phyloP scores from a whole-genome alignment of 208 protist species.

The Leishmania martiniquensis region DNA sequence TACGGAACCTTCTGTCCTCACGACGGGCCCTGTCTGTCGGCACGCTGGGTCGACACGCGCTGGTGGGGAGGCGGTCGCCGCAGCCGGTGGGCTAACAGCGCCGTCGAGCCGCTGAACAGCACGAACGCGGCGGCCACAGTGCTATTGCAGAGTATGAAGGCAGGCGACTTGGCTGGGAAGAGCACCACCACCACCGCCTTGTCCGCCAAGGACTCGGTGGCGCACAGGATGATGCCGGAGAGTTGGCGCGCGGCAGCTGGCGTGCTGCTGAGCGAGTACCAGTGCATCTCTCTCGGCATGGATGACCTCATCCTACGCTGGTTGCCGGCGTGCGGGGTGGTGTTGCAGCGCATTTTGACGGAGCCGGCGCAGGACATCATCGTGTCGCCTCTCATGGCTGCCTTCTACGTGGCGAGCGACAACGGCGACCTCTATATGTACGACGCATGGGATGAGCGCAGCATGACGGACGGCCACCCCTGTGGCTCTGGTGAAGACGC shows the following conservation, averaged over 20 bases:
- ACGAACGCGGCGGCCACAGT: conserved; percentile 18
- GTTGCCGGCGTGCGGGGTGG: conserved; percentile 55
- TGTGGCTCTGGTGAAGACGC: not conserved
- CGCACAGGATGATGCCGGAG: not conserved
- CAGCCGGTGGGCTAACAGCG: conserved; percentile 37
- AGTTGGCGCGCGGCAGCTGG: conserved; percentile 50
- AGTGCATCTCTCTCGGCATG: conserved; percentile 61
- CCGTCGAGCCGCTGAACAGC: conserved; percentile 24
- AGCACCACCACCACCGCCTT: not conserved
- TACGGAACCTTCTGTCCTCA: conserved; percentile 51
- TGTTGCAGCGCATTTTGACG: conserved; percentile 62
- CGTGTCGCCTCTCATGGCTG: conserved; percentile 66
- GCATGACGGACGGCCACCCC: conserved; percentile 19
- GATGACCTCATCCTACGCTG: conserved; percentile 72
- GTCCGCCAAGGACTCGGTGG: not conserved
- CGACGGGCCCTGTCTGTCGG: conserved; percentile 35
- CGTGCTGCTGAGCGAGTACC: conserved; percentile 52
- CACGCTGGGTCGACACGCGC: conserved; percentile 71
- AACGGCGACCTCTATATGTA: conserved; percentile 67
- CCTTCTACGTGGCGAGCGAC: conserved; percentile 68
- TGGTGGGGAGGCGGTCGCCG: conserved; percentile 53
- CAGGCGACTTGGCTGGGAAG: not conserved
- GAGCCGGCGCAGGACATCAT: conserved; percentile 56
- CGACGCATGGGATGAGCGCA: conserved; percentile 70
- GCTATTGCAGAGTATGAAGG: conserved; percentile 2